Evolutionary conservation across 495 filamentous ascomycete species (phyloP).

Genomic region (Xylaria acuta): DNA sequence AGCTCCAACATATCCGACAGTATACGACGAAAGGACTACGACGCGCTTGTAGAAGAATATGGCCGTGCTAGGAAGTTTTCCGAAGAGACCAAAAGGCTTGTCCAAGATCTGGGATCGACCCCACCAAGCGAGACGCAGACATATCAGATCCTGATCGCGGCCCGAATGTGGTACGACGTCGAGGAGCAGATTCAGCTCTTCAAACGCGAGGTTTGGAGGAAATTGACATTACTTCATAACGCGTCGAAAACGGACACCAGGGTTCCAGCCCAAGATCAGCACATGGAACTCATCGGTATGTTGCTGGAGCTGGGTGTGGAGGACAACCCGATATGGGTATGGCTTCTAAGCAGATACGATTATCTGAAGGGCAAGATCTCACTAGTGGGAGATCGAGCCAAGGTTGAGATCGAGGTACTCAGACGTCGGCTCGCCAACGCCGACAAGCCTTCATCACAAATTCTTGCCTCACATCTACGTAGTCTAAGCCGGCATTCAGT

Average conservation of each 20-base stretch:
- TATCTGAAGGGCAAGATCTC: slow-evolving; percentile 84
- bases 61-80: slow-evolving; percentile 75
- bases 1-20: slow-evolving; percentile 77
- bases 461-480: slow-evolving; percentile 74
- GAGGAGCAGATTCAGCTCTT: slow-evolving; percentile 81
- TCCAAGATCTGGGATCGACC: slow-evolving; percentile 59
- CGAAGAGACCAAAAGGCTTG: slow-evolving; percentile 71
- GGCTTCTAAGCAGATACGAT: slow-evolving; percentile 87
- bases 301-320: slow-evolving; percentile 90
- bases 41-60: slow-evolving; percentile 85
- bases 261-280: slow-evolving; percentile 68
- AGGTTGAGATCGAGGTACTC: slow-evolving; percentile 89
- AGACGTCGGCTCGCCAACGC: slow-evolving; percentile 76
- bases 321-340: slow-evolving; percentile 94
- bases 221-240: slow-evolving; percentile 65
- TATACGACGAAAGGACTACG: slow-evolving; percentile 89
- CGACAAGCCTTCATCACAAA: slow-evolving; percentile 71
- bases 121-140: slow-evolving; percentile 71
- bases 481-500: slow-evolving; percentile 67
- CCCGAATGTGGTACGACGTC: slow-evolving; percentile 94
- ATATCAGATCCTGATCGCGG: slow-evolving; percentile 84
- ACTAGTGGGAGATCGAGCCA: slow-evolving; percentile 77
- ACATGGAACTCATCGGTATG: slow-evolving; percentile 87
- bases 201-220: slow-evolving; percentile 87
- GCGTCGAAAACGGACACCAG: slow-evolving; percentile 50